Evolutionary conservation across 495 filamentous ascomycete genomes (phyloP), one percentile per base, ranked within the genome.

Genomic region (Xylaria intraflava): DNA sequence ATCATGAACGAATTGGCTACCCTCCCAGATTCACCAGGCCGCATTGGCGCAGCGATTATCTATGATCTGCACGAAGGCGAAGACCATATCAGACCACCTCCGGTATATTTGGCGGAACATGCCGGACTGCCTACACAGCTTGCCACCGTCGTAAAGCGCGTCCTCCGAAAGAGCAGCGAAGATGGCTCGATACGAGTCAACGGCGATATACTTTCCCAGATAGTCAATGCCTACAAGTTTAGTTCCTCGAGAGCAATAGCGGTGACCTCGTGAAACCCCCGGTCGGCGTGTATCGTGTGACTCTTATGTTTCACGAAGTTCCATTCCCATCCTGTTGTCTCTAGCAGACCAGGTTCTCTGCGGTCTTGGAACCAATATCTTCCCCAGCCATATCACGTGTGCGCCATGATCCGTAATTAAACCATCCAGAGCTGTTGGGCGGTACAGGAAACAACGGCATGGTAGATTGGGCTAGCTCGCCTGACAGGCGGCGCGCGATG

Each of bases 321-420:
- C 31, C 7, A n/a, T n/a, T n/a, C n/a, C 2, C 31, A 35, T 35
- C 11, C 2, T n/a, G 12, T 12, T 12, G 16, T 38, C n/a, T 38
- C 35, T 38, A 17, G 5, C 14, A 12, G 3, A 10, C 42, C 45
- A 16, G 20, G 2, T 29, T 44, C 49, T 46, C 19, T 45, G n/a
- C 16, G 30, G 42, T 31, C 35, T 53, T 30, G 24, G 38, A 30
- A 26, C 30, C 33, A 17, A 39, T 35, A 30, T 46, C 42, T 53
- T 39, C 42, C 51, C 42, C 51, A 46, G 42, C 51, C 33, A 35
- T 35, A 53, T 19, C 51, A 31, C 26, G 38, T 53, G 43, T 53
- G 40, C 23, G 42, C 38, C 27, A 53, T 53, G 42, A 44, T 35
- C 22, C 42, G 31, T 22, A 30, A 31, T 35, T 46, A 19, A 31